Evolutionary conservation across 805 yeast genomes (phyloP).

Genomic region (Candida parachauliodes): DNA sequence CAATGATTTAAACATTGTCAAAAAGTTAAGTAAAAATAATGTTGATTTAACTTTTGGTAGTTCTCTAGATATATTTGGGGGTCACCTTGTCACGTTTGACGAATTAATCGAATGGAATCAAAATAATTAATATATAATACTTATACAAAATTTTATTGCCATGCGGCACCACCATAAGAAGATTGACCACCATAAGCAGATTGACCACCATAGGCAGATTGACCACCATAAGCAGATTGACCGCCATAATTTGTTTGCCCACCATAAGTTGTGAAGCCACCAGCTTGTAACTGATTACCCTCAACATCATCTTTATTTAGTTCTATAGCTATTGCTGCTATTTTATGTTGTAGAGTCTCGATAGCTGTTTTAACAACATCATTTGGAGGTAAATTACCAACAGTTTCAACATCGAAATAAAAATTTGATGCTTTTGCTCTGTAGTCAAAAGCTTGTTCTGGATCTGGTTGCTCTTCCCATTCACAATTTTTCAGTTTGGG

Average conservation of each 20-base stretch:
- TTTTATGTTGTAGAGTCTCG: slow-evolving; percentile 79
- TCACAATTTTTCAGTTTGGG: slow-evolving; percentile 84
- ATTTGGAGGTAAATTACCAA: slow-evolving; percentile 84
- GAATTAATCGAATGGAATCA: slow-evolving; percentile 77
- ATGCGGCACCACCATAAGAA: slow-evolving; percentile 26
- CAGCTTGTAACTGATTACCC: slow-evolving; percentile 34
- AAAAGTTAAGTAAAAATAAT: slow-evolving; percentile 65
- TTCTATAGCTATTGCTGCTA: slow-evolving; percentile 82
- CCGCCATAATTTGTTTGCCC: slow-evolving; percentile 24
- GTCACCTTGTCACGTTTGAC: slow-evolving; percentile 66
- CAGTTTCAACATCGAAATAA: slow-evolving; percentile 88
- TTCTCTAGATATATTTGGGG: slow-evolving; percentile 94
- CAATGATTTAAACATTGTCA: slow-evolving; percentile 64
- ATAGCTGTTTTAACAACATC: slow-evolving; percentile 86
- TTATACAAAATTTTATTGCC: slow-evolving; percentile 16
- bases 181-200: slow-evolving; percentile 28
- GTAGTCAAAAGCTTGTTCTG: slow-evolving; percentile 83
- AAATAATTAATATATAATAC: slow-evolving; percentile 5
- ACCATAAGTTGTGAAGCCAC: slow-evolving; percentile 48
- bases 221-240: slow-evolving; percentile 27
- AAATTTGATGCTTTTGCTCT: slow-evolving; percentile 76
- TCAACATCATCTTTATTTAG: slow-evolving; percentile 45
- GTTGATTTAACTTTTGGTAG: slow-evolving; percentile 94
- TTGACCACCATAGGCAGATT: slow-evolving; percentile 14
- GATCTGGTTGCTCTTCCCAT: slow-evolving; percentile 93